Conservation (phyloP, 2,329 filamentous ascomycete species). For the Paraphaeosphaeria minitans region DNA sequence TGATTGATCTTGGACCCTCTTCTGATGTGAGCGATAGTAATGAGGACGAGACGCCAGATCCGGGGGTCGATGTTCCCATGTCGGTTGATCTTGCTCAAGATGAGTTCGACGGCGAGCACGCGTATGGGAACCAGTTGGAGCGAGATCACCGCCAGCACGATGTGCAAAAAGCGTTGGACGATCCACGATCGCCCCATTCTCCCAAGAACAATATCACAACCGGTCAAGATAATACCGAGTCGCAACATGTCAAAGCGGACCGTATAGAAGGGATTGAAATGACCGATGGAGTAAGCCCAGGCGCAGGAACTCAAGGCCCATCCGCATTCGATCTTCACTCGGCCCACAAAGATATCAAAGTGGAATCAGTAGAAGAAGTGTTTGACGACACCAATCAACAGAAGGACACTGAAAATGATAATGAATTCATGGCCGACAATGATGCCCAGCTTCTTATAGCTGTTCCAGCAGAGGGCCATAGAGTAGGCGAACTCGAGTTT, state of each 20-base stretch:
- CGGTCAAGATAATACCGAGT: not conserved
- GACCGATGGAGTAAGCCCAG: not conserved
- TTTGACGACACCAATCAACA: not conserved
- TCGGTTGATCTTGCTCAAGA: not conserved
- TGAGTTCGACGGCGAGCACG: not conserved
- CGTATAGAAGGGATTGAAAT: not conserved
- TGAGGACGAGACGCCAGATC: not conserved
- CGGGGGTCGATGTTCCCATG: not conserved
- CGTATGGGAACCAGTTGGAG: too few species aligned
- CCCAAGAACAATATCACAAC: not conserved
- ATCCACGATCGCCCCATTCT: not conserved
- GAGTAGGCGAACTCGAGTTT: constrained; percentile 25
- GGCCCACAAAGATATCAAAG: constrained; percentile 28
- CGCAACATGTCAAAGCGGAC: not conserved
- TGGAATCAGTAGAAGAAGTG: constrained; percentile 32
- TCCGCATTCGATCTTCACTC: not conserved
- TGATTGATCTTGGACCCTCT: constrained; percentile 32
- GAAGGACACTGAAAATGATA: constrained; percentile 10
- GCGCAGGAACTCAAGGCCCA: not conserved
- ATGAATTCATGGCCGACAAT: constrained; percentile 1
- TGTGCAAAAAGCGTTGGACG: not conserved
- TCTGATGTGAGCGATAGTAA: constrained; percentile 14
- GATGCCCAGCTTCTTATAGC: constrained; percentile 22
- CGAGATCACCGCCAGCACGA: not conserved
- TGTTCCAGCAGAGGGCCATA: constrained; percentile 27